Base-by-base conservation (phyloP, 2,329 filamentous ascomycete genomes). In the Cyanodermella asteris region DNA sequence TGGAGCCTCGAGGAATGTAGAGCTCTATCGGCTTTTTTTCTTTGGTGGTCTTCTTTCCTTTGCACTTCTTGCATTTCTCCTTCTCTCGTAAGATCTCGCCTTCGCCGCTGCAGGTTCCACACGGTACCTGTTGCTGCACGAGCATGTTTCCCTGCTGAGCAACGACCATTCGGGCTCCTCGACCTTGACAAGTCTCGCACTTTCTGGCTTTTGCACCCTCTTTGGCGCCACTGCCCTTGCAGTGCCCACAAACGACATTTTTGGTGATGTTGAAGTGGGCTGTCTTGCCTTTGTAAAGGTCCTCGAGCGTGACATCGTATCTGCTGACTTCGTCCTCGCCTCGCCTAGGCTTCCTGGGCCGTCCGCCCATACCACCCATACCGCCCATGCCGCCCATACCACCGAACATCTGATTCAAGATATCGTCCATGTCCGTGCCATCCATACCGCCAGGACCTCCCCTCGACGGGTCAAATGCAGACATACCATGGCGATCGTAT, bases 41-140 rank as follows among this genome's bases (percentile, higher is more conserved):
- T 40, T 81, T 73, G 22, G 70, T 68, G 9, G 78, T 81, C 33
- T 78, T 67, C 49, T 76, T 77, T 42, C 87, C 87, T 55, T 94
- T 94, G 67, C 87, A 97, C 59, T 87, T 93, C 61, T 91, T 91
- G 61, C 87, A 97, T 45, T 80, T 78, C 43, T 97, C 87, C 59
- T 94, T 94, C 43, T 91, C 80, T 49, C 84, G 84, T 55, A 71
- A 91, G 42, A 82, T 70, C 42, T 72, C 70, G 5, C 87, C 87
- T n/a, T 70, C 64, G 17, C 82, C 84, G 31, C 71, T 62, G 51
- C 87, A 97, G 40, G 73, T 71, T 39, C 74, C 71, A 49, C 87
- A 97, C 18, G 71, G 50, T 18, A 82, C 68, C 5, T 72, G 68
- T 40, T 80, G 72, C 41, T 80, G 74, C 16, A 78, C 77, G 33